Evolutionary conservation across 1,284 basidiomycete genomes (phyloP).

Genomic region (Malassezia furfur): DNA sequence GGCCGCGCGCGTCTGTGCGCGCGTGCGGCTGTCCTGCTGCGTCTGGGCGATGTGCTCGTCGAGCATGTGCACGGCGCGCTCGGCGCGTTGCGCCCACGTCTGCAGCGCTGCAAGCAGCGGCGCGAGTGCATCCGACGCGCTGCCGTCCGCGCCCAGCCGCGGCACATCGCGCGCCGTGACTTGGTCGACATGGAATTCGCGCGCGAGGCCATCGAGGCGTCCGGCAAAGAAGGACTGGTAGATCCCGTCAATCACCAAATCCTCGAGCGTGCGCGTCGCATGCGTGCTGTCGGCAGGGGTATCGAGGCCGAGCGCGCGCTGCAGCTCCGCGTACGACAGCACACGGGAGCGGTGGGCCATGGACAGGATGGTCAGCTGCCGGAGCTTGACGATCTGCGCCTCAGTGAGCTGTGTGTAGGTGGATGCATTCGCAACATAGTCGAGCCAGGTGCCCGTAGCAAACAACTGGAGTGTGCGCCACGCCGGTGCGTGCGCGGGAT

Average conservation of each 20-base stretch:
- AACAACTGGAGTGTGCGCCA: conserved; percentile 6
- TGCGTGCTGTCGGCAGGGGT: neutral
- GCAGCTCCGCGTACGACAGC: neutral
- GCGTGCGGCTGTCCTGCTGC: neutral
- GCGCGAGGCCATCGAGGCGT: neutral
- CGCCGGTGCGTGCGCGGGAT: neutral
- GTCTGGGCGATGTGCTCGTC: neutral
- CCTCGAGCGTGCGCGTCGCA: neutral
- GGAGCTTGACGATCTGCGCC: conserved; percentile 6
- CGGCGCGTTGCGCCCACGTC: neutral
- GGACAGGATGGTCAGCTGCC: conserved; percentile 13
- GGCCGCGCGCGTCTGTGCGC: neutral
- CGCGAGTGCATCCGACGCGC: neutral
- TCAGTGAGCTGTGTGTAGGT: neutral
- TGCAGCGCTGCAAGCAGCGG: neutral
- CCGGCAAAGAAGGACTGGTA: neutral
- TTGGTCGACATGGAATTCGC: neutral
- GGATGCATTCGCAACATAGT: neutral
- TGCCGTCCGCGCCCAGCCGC: neutral
- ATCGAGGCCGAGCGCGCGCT: conserved; percentile 1
- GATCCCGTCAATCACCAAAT: conserved; percentile 2
- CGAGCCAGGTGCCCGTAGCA: conserved; percentile 7
- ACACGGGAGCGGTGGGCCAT: neutral
- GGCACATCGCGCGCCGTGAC: conserved; percentile 3
- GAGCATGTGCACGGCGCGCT: neutral